phyloP scores from a whole-genome alignment of 495 filamentous ascomycete species.

The Penicillium parvum region DNA sequence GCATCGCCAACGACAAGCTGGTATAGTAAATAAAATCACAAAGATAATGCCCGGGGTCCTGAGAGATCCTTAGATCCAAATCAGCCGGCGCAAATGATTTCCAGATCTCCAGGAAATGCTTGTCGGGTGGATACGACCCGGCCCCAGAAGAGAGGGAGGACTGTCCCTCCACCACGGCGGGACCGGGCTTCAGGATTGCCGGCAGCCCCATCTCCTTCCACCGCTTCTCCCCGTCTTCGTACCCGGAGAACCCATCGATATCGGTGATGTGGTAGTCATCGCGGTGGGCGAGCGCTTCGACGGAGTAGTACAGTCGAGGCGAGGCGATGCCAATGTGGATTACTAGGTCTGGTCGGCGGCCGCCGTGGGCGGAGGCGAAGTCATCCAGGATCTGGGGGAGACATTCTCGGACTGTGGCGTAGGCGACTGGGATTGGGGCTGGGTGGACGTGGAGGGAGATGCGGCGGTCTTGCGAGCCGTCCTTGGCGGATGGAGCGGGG shows the following conservation, averaged over 20 bases:
- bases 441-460: slow-evolving; percentile 65
- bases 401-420: slow-evolving; percentile 55
- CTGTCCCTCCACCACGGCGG: slow-evolving; percentile 4
- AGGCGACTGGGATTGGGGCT: slow-evolving; percentile 63
- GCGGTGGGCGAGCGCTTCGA: slow-evolving; percentile 69
- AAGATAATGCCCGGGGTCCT: slow-evolving; percentile 74
- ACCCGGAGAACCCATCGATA: slow-evolving; percentile 55
- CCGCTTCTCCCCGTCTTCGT: slow-evolving; percentile 46
- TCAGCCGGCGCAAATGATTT: slow-evolving; percentile 28
- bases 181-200: slow-evolving; percentile 30
- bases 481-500: slow-evolving; percentile 16
- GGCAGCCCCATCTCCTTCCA: slow-evolving; percentile 44
- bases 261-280: slow-evolving; percentile 70
- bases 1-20: slow-evolving; percentile 55
- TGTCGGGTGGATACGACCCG: slow-evolving; percentile 30
- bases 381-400: slow-evolving; percentile 54
- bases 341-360: slow-evolving; percentile 55
- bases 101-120: slow-evolving; percentile 34
- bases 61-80: slow-evolving; percentile 58
- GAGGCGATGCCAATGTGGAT: slow-evolving; percentile 82
- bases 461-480: slow-evolving; percentile 40
- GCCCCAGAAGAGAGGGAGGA: too few species aligned
- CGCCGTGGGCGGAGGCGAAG: slow-evolving; percentile 31
- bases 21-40: slow-evolving; percentile 88
- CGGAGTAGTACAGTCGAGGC: slow-evolving; percentile 59